These are phyloP conservation scores for Teratosphaeria zuluensis DNA, from an alignment of 2,329 filamentous ascomycete genomes.

Conservation along the genomic window DNA sequence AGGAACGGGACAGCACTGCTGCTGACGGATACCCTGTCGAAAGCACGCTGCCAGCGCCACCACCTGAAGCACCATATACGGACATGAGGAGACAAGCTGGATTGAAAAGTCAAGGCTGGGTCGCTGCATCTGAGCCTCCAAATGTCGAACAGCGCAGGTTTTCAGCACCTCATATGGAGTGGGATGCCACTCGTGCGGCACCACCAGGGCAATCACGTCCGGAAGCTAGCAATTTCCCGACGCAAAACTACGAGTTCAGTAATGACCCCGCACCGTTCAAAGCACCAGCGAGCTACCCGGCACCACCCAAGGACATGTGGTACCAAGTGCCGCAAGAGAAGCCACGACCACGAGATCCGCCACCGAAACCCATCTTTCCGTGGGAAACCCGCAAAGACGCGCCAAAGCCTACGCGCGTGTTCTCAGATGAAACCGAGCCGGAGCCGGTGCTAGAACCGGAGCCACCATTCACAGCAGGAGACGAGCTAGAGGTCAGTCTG, in stretches of 20 bases:
- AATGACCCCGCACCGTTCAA: slow-evolving; percentile 64
- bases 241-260: slow-evolving; percentile 74
- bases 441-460: slow-evolving; percentile 7
- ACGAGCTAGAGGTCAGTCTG: slow-evolving; percentile 20
- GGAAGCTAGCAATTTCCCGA: slow-evolving; percentile 76
- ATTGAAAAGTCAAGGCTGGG: slow-evolving; percentile 33
- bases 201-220: slow-evolving; percentile 60
- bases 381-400: slow-evolving; percentile 64
- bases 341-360: slow-evolving; percentile 48
- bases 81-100: slow-evolving; percentile 35
- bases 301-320: slow-evolving; percentile 79
- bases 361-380: slow-evolving; percentile 65
- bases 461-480: slow-evolving; percentile 10
- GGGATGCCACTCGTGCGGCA: slow-evolving; percentile 52
- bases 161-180: slow-evolving; percentile 49
- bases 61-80: slow-evolving; percentile 32
- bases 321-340: slow-evolving; percentile 62
- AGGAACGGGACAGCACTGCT: not conserved
- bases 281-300: slow-evolving; percentile 66
- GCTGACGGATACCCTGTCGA: slow-evolving; percentile 14
- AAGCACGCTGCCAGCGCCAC: slow-evolving; percentile 24
- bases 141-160: slow-evolving; percentile 42
- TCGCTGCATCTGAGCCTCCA: slow-evolving; percentile 29
- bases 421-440: slow-evolving; percentile 43
- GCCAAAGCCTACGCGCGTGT: slow-evolving; percentile 55